Conservation (phyloP, 1,284 basidiomycete genomes). For the Ganoderma lingzhi region DNA sequence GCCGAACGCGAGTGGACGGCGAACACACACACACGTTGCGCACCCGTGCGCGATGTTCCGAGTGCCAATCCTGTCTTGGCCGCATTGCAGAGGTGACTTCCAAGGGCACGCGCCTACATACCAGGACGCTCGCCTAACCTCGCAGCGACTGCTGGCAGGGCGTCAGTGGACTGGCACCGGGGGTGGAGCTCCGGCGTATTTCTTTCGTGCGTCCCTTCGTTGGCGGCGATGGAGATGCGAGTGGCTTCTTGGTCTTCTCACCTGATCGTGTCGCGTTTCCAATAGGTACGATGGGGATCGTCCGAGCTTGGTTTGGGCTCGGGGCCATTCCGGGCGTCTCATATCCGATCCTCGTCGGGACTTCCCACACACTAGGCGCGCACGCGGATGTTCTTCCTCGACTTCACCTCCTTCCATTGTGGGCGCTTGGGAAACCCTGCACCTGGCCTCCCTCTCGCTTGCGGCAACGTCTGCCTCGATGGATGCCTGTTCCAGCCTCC, state of each 20-base stretch:
- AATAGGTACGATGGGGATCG: background rate
- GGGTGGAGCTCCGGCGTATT: background rate
- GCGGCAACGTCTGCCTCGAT: background rate
- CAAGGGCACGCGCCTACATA: background rate
- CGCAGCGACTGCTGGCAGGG: background rate
- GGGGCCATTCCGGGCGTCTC: constrained; percentile 9
- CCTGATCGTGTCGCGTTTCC: background rate
- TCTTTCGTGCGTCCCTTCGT: background rate
- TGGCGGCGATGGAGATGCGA: background rate
- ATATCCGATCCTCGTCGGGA: constrained; percentile 19
- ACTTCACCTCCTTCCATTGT: constrained; percentile 14
- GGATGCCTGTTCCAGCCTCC: background rate
- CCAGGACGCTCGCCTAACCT: background rate
- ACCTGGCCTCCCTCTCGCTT: background rate
- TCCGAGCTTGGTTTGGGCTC: background rate
- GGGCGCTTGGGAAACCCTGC: constrained; percentile 17
- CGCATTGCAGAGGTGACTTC: background rate
- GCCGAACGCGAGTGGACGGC: background rate
- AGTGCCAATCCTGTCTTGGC: background rate
- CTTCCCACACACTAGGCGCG: constrained; percentile 14
- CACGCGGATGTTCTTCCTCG: background rate
- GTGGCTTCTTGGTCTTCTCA: background rate
- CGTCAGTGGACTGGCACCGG: background rate
- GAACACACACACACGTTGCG: background rate
- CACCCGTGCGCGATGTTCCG: background rate